Base-by-base conservation (phyloP, 257 asterid species). In the Osmanthus fragrans region DNA sequence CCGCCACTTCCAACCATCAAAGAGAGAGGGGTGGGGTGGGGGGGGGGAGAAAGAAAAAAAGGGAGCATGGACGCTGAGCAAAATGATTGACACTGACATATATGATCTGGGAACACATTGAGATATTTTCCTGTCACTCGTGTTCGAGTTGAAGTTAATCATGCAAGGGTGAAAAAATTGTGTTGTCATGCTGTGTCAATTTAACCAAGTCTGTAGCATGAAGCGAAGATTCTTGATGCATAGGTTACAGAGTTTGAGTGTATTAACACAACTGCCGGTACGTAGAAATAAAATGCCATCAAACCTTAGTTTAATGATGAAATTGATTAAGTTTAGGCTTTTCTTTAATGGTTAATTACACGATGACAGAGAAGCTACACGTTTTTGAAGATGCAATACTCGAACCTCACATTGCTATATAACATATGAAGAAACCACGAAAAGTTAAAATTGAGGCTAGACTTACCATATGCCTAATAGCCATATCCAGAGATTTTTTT, bases 401-500 rank as follows among this genome's bases (percentile, higher is more conserved):
- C 67, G 37, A 34, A 69, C 25, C 67, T 66, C 11, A n/a, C 19
- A 34, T 23, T 63, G 13, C 25, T 30, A 40, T 10, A 60, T 23
- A 21, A 60, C 18, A 2, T 7, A 8, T 19, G 25, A 23, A 21
- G 68, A 19, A 25, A 60, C 16, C 33, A 10, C 19, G 3, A 51
- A 56, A 78, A 65, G 67, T 70, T 71, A 56, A 79, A 81, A 77
- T 74, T 74, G 82, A 77, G 70, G 29, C 34, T 63, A 10, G 33
- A 63, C 69, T 63, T 91, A 96, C 99, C 99, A 93, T 93, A 83
- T 96, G 97, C 82, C 88, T 89, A 77, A 92, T 92, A 66, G 98
- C 96, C 97, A 93, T 88, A 81, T 95, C 99, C 81, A 93, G 91
- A 34, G 99, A 91, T 85, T 90, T 95, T 89, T 91, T 95, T 76